phyloP scores from a whole-genome alignment of 192 early-diverging fungal species.

The Dispira simplex region DNA sequence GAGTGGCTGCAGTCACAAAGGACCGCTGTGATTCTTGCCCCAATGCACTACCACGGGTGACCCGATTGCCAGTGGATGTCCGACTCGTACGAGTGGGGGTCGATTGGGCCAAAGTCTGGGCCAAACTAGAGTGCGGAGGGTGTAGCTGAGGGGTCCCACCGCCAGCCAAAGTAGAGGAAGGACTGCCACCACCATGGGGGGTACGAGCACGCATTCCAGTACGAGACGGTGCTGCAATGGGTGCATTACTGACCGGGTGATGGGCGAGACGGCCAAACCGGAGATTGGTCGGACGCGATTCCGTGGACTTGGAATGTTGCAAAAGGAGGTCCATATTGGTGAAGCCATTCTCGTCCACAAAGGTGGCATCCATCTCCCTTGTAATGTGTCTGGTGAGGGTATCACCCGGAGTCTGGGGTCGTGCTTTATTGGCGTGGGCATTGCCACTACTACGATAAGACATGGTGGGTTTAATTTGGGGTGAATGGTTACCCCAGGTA shows the following conservation, averaged over 20 bases:
- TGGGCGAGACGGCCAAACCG: too few species aligned
- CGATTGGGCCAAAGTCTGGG: neutral
- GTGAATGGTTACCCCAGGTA: neutral
- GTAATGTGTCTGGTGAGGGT: neutral
- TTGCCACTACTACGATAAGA: neutral
- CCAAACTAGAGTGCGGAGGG: neutral
- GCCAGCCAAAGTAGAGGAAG: neutral
- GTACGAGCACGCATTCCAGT: neutral
- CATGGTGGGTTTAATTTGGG: neutral
- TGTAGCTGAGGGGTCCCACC: too few species aligned
- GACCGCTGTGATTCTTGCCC: neutral
- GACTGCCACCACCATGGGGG: neutral
- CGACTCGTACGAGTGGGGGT: neutral
- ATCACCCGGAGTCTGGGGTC: neutral
- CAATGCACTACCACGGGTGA: neutral
- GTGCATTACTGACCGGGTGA: neutral
- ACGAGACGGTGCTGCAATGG: neutral
- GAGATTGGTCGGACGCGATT: neutral
- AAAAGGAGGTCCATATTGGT: slow-evolving; percentile 9
- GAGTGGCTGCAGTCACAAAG: neutral
- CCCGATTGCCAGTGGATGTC: neutral
- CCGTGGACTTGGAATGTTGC: slow-evolving; percentile 1
- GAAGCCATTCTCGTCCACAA: slow-evolving; percentile 1
- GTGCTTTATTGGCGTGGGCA: neutral
- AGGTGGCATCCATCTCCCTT: too few species aligned